phyloP scores from a whole-genome alignment of 805 yeast genomes.

The Zygoascus ofunaensis region DNA sequence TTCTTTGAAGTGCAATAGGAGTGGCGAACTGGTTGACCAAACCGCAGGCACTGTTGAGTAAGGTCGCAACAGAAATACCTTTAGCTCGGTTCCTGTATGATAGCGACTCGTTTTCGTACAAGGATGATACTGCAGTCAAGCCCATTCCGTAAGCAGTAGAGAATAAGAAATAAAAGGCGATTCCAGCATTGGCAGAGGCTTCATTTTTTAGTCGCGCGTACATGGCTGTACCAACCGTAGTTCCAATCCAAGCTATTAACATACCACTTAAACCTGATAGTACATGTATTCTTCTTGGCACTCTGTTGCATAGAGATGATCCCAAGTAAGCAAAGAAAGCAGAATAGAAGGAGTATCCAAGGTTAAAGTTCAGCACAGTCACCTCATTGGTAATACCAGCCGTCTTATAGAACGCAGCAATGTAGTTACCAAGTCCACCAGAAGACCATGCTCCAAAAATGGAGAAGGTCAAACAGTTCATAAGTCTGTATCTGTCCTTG shows the following conservation, averaged over 20 bases:
- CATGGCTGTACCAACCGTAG: conserved; percentile 22
- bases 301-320: conserved; percentile 19
- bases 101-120: conserved; percentile 24
- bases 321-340: conserved; percentile 9
- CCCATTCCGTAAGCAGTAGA: conserved; percentile 16
- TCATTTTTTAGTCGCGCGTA: conserved; percentile 13
- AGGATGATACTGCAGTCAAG: conserved; percentile 29
- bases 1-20: conserved; percentile 25
- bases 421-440: conserved; percentile 8
- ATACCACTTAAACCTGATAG: conserved; percentile 18
- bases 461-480: conserved; percentile 8
- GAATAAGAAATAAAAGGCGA: conserved; percentile 11
- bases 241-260: conserved; percentile 17
- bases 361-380: conserved; percentile 8
- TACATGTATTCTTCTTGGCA: conserved; percentile 24
- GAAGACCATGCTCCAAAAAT: conserved; percentile 6
- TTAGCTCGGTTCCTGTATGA: conserved; percentile 25
- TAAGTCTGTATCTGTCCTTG: conserved; percentile 10
- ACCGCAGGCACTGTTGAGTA: conserved; percentile 6
- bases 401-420: conserved; percentile 10
- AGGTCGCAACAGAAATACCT: conserved; percentile 17
- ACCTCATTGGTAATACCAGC: conserved; percentile 10
- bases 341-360: conserved; percentile 4
- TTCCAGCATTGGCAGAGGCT: conserved; percentile 18
- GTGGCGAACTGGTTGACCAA: conserved; percentile 14